phyloP scores from a whole-genome alignment of 2,329 filamentous ascomycete species.

The Fonsecaea nubica region DNA sequence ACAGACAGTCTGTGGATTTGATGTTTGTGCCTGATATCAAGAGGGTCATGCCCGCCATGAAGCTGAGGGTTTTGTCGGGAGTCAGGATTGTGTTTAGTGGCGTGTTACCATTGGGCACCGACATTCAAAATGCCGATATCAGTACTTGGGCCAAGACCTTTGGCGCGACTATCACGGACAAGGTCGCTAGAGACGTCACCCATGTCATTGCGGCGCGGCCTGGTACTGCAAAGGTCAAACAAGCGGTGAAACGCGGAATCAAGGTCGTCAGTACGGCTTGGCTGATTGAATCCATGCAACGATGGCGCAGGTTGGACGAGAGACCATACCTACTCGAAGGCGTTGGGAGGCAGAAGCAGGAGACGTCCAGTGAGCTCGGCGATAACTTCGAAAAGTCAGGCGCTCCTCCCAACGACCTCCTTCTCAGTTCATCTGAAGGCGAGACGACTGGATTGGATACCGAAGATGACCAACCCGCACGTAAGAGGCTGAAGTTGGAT shows the following conservation, averaged over 20 bases:
- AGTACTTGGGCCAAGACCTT: constrained; percentile 86
- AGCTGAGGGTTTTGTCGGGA: constrained; percentile 74
- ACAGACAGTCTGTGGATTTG: constrained; percentile 49
- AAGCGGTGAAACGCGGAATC: constrained; percentile 80
- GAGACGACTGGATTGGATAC: constrained; percentile 40
- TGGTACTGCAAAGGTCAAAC: constrained; percentile 87
- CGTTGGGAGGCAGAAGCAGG: constrained; percentile 52
- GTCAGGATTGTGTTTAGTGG: constrained; percentile 87
- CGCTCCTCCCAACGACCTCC: constrained; percentile 34
- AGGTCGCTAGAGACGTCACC: constrained; percentile 55
- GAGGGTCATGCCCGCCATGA: constrained; percentile 80
- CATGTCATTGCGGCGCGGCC: constrained; percentile 63
- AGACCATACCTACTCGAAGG: constrained; percentile 76
- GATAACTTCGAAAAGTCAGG: constrained; percentile 54
- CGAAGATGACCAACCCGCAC: constrained; percentile 35
- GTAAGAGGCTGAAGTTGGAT: constrained; percentile 43
- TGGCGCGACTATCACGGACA: constrained; percentile 67
- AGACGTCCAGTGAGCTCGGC: constrained; percentile 41
- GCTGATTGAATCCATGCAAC: constrained; percentile 82
- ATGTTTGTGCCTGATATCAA: constrained; percentile 82
- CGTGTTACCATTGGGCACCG: constrained; percentile 80
- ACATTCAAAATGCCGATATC: constrained; percentile 82
- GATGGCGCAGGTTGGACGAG: constrained; percentile 83
- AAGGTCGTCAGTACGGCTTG: constrained; percentile 92
- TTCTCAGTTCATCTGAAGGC: constrained; percentile 48